phyloP scores from a whole-genome alignment of 225 moss, liverwort and hornwort genomes.

The Polytrichum commune region DNA sequence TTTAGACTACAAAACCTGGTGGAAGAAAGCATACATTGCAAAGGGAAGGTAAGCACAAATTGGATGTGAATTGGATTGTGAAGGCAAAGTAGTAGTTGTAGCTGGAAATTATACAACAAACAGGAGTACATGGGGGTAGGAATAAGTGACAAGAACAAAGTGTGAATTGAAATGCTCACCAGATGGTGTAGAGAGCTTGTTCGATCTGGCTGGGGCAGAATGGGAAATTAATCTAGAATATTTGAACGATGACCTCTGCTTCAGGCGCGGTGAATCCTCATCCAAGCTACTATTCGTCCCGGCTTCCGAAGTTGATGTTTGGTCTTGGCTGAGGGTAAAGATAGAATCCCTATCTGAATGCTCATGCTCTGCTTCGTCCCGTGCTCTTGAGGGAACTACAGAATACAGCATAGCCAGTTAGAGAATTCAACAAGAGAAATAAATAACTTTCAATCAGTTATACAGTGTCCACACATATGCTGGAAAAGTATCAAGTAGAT shows the following conservation, averaged over 20 bases:
- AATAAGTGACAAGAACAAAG: too few relatives aligned
- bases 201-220: constrained; percentile 44
- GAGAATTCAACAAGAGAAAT: neutral
- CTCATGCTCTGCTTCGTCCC: constrained; percentile 52
- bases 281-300: constrained; percentile 62
- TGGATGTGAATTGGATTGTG: too few relatives aligned
- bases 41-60: neutral
- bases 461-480: too few relatives aligned
- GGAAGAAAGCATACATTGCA: neutral
- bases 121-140: too few relatives aligned
- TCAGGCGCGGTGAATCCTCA: constrained; percentile 55
- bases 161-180: too few relatives aligned
- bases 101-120: too few relatives aligned
- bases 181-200: constrained; percentile 32
- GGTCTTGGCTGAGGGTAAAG: constrained; percentile 57
- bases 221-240: constrained; percentile 43
- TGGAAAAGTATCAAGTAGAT: too few relatives aligned
- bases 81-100: too few relatives aligned
- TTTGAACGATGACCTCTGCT: constrained; percentile 39
- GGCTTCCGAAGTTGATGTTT: constrained; percentile 58
- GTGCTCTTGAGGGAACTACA: constrained; percentile 40
- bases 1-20: too few relatives aligned
- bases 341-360: constrained; percentile 56
- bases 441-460: too few relatives aligned
- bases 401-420: neutral